These are phyloP conservation scores for Hypoxylon sp. DNA, from an alignment of 2,329 filamentous ascomycete species.

Conservation along the genomic window DNA sequence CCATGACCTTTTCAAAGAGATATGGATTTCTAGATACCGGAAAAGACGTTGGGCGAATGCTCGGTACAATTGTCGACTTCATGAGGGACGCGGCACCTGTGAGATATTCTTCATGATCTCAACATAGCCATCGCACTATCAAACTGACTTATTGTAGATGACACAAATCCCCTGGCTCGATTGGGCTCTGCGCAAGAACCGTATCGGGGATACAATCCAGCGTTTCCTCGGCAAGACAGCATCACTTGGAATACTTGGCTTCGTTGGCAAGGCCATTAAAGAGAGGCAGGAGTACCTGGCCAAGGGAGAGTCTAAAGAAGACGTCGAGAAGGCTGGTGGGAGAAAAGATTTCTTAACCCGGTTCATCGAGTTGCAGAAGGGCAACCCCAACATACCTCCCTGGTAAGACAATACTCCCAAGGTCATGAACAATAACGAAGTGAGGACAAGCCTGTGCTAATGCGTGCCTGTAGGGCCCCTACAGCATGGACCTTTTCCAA, in stretches of 20 bases:
- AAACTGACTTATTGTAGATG: neutral
- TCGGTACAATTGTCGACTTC: slow-evolving; percentile 11
- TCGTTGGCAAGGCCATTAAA: slow-evolving; percentile 14
- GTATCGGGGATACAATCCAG: slow-evolving; percentile 5
- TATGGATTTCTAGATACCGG: slow-evolving; percentile 32
- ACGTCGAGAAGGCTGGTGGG: neutral
- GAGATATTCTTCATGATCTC: neutral
- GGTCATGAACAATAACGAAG: neutral
- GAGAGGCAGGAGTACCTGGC: slow-evolving; percentile 1
- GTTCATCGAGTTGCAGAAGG: slow-evolving; percentile 16
- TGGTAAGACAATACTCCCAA: neutral
- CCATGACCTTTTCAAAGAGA: slow-evolving; percentile 33
- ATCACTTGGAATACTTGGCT: slow-evolving; percentile 13
- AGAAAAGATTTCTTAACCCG: slow-evolving; percentile 10
- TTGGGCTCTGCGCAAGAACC: slow-evolving; percentile 15
- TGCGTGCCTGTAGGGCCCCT: slow-evolving; percentile 9
- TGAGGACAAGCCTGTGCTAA: neutral
- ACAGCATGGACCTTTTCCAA: slow-evolving; percentile 43
- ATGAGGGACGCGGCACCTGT: slow-evolving; percentile 14
- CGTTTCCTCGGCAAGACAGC: slow-evolving; percentile 11
- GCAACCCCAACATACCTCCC: neutral
- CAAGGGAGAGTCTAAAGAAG: neutral
- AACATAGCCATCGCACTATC: neutral
- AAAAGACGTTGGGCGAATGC: slow-evolving; percentile 19
- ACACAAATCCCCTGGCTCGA: slow-evolving; percentile 25